phyloP scores from a whole-genome alignment of 1,139 yeast species.

The Entelexis sorbosivorans region DNA sequence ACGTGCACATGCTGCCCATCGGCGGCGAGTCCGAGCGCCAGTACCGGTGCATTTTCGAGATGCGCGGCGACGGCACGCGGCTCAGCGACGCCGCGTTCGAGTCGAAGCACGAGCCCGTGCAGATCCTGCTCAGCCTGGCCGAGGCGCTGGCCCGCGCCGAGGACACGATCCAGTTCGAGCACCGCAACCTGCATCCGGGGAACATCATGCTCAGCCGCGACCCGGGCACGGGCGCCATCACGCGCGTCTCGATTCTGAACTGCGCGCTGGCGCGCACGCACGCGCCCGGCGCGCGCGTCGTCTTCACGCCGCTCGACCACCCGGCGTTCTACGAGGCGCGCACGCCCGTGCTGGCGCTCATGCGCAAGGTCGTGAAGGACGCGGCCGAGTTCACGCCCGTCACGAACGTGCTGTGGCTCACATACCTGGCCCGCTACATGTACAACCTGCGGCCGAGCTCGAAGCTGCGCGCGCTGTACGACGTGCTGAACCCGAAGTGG shows the following conservation, averaged over 20 bases:
- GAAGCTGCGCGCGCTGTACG: conserved; percentile 10
- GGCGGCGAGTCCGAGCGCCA: neutral
- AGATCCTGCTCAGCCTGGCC: conserved; percentile 45
- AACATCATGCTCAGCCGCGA: conserved; percentile 34
- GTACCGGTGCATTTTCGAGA: conserved; percentile 27
- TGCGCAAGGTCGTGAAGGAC: conserved; percentile 30
- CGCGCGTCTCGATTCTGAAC: conserved; percentile 45
- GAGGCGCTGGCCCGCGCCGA: conserved; percentile 44
- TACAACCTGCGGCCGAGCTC: conserved; percentile 25
- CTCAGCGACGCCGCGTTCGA: conserved; percentile 7
- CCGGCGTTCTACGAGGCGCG: conserved; percentile 43
- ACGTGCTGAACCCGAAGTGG: conserved; percentile 15
- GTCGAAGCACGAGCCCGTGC: conserved; percentile 35
- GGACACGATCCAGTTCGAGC: conserved; percentile 45
- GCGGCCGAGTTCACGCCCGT: conserved; percentile 37
- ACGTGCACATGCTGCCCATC: neutral
- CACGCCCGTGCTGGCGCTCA: conserved; percentile 43
- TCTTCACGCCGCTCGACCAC: conserved; percentile 35
- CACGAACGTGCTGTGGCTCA: conserved; percentile 44
- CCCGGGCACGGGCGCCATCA: conserved; percentile 20
- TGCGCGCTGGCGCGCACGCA: conserved; percentile 41
- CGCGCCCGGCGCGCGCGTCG: conserved; percentile 19
- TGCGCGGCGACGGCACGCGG: conserved; percentile 39
- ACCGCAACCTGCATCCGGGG: conserved; percentile 57
- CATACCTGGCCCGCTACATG: conserved; percentile 37